Conservation (phyloP, 129 eudicot species). For the Flaveria sonorensis region DNA sequence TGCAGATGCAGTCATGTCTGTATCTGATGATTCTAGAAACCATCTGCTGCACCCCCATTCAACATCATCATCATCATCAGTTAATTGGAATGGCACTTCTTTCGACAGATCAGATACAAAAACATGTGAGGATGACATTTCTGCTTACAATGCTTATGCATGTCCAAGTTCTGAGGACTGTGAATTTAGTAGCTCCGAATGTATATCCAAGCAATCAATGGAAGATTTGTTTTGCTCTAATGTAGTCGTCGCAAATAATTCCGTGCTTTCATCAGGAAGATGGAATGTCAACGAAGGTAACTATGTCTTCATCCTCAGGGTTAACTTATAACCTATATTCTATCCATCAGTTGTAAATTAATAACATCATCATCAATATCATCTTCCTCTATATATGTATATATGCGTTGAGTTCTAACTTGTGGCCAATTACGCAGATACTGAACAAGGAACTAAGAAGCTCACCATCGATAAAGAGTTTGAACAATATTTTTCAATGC, state of each 20-base stretch:
- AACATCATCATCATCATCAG: slow-evolving; percentile 33
- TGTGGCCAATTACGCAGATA: slow-evolving; percentile 47
- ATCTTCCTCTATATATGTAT: not conserved
- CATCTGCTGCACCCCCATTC: slow-evolving; percentile 26
- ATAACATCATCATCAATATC: not conserved
- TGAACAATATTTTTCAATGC: slow-evolving; percentile 84
- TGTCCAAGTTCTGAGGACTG: slow-evolving; percentile 39
- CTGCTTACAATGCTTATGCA: not conserved
- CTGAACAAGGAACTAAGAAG: slow-evolving; percentile 42
- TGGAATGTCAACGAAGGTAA: slow-evolving; percentile 63
- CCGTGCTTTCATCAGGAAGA: slow-evolving; percentile 70
- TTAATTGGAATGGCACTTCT: slow-evolving; percentile 36
- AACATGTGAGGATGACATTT: slow-evolving; percentile 21
- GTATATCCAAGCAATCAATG: slow-evolving; percentile 24
- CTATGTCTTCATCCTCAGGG: not conserved
- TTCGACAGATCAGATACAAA: slow-evolving; percentile 30
- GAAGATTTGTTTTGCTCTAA: slow-evolving; percentile 48
- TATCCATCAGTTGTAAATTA: no score
- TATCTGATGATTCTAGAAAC: not conserved
- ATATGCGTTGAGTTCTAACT: not conserved
- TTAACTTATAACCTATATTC: no score
- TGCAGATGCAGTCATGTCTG: slow-evolving; percentile 42
- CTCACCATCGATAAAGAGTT: slow-evolving; percentile 89
- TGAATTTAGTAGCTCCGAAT: slow-evolving; percentile 37
- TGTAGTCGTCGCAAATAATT: slow-evolving; percentile 25